Evolutionary conservation across 805 yeast genomes (phyloP).

Genomic region (Barnettozyma populi): DNA sequence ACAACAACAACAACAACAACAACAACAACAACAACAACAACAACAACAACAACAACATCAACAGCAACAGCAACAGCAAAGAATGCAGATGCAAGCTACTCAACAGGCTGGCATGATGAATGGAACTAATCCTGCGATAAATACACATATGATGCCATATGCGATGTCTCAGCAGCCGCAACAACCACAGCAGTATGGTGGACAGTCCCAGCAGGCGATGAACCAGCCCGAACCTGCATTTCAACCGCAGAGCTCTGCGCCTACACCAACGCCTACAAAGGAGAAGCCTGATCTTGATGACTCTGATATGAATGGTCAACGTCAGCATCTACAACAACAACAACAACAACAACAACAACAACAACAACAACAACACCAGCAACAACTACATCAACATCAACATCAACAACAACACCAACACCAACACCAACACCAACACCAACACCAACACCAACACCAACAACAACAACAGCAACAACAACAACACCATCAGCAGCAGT

Average conservation of each 20-base stretch:
- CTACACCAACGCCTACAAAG: not conserved
- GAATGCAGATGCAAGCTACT: conserved; percentile 1
- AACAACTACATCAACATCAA: not conserved
- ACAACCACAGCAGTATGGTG: not conserved
- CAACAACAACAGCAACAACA: conserved; percentile 4
- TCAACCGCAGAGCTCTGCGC: not conserved
- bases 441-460: conserved; percentile 1
- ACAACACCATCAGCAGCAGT: not conserved
- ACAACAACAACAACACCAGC: conserved; percentile 8
- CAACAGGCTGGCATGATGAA: conserved; percentile 6
- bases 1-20: conserved; percentile 16
- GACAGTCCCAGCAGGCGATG: not conserved
- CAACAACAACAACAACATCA: conserved; percentile 26
- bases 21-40: conserved; percentile 17
- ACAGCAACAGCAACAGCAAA: conserved; percentile 10
- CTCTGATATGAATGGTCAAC: conserved; percentile 13
- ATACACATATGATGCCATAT: conserved; percentile 15
- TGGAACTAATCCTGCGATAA: not conserved
- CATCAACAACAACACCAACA: conserved; percentile 3
- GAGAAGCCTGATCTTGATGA: not conserved
- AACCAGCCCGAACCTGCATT: not conserved
- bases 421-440: conserved; percentile 1
- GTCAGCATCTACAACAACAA: conserved; percentile 25
- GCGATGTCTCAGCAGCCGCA: not conserved
- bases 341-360: conserved; percentile 12